These are phyloP conservation scores for Roridomyces roridus DNA, from an alignment of 768 basidiomycete species.

Conservation along the genomic window DNA sequence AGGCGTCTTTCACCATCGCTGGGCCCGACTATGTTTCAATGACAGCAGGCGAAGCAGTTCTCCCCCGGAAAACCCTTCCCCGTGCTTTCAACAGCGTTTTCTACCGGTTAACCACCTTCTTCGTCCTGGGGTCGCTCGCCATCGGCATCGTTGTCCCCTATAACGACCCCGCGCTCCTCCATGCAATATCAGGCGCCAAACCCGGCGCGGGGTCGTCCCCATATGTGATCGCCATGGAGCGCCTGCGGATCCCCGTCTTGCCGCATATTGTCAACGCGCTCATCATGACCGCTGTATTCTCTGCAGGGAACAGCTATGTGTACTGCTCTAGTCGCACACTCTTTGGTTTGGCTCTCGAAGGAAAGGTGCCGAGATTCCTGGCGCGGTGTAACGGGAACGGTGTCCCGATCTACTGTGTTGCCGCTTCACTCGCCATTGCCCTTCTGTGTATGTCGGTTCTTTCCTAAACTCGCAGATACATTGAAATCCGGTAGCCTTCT, in stretches of 20 bases:
- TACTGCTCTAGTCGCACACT: slow-evolving; percentile 60
- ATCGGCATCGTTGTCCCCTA: slow-evolving; percentile 83
- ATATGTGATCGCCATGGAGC: slow-evolving; percentile 84
- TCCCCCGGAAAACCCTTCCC: slow-evolving; percentile 74
- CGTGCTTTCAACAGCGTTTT: slow-evolving; percentile 79
- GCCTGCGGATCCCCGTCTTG: slow-evolving; percentile 67
- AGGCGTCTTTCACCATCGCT: slow-evolving; percentile 67
- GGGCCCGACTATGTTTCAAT: slow-evolving; percentile 61
- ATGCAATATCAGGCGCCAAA: slow-evolving; percentile 59
- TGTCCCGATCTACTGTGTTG: slow-evolving; percentile 63
- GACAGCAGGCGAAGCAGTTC: slow-evolving; percentile 74
- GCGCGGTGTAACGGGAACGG: slow-evolving; percentile 58
- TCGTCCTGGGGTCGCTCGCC: slow-evolving; percentile 73
- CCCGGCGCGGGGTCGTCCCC: slow-evolving; percentile 71
- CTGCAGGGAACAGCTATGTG: slow-evolving; percentile 73
- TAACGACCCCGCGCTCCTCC: slow-evolving; percentile 62
- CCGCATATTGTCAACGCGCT: slow-evolving; percentile 77
- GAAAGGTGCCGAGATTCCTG: slow-evolving; percentile 62
- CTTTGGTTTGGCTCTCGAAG: slow-evolving; percentile 63
- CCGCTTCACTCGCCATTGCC: slow-evolving; percentile 45
- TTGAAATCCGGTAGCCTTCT: slow-evolving; percentile 41
- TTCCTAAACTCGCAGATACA: neutral
- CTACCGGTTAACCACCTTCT: slow-evolving; percentile 80
- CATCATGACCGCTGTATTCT: slow-evolving; percentile 72
- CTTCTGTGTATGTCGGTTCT: slow-evolving; percentile 37